A percentile compares a stretch with the other conserved stretches of the same genome.
phyloP scores from a whole-genome alignment of 2,329 filamentous ascomycete species.

The Aphanoascus verrucosus region DNA sequence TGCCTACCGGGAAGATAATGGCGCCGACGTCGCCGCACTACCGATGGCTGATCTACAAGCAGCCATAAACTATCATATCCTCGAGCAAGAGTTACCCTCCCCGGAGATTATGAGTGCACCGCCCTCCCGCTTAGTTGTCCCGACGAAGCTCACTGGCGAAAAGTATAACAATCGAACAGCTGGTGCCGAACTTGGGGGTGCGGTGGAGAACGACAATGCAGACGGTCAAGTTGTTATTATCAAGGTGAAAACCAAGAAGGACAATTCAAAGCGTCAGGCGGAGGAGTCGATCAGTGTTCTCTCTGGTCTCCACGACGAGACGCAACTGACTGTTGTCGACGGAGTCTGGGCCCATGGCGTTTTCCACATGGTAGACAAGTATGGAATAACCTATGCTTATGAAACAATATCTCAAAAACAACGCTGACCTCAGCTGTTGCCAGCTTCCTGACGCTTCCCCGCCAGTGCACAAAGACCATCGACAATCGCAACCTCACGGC shows the following conservation, averaged over 20 bases:
- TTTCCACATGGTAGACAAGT: conserved; percentile 13
- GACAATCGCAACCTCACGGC: conserved; percentile 5
- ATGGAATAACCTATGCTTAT: not conserved
- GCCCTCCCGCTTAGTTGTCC: conserved; percentile 5
- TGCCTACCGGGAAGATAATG: conserved; percentile 1
- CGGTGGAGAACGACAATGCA: not conserved
- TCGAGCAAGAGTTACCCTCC: not conserved
- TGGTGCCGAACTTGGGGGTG: not conserved
- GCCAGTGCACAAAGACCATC: conserved; percentile 9
- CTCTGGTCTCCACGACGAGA: conserved; percentile 6
- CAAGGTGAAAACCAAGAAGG: not conserved
- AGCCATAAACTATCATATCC: conserved; percentile 10
- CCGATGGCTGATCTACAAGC: conserved; percentile 2
- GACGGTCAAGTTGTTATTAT: conserved; percentile 10
- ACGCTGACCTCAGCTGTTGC: not conserved
- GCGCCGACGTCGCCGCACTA: conserved; percentile 1
- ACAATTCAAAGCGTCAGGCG: not conserved
- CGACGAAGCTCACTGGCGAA: conserved; percentile 8
- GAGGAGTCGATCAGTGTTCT: conserved; percentile 3
- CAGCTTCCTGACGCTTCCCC: conserved; percentile 11
- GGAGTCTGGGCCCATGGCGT: conserved; percentile 8
- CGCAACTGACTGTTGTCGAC: conserved; percentile 9
- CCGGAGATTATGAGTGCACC: conserved; percentile 3
- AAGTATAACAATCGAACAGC: conserved; percentile 11
- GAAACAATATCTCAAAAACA: not conserved